phyloP scores from a whole-genome alignment of 768 basidiomycete species.

The Podaxis mareebaensis region DNA sequence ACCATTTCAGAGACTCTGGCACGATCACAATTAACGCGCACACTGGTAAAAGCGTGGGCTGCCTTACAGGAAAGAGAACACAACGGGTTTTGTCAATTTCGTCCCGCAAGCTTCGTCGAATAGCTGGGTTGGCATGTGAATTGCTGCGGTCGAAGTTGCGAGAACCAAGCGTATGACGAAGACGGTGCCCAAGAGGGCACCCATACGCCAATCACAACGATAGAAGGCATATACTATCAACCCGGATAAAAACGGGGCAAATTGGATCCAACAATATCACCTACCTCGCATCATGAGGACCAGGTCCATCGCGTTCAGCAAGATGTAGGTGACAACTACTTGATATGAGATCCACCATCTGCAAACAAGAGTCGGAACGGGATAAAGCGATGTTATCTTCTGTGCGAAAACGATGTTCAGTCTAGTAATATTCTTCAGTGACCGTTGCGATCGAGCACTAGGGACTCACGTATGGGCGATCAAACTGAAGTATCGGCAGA shows the following conservation, averaged over 20 bases:
- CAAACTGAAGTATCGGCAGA: constrained; percentile 22
- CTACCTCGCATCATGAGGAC: constrained; percentile 7
- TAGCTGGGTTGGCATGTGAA: background rate
- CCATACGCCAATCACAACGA: background rate
- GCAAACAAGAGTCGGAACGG: constrained; percentile 17
- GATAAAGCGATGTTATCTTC: constrained; percentile 14
- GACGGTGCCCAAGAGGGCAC: background rate
- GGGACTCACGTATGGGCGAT: constrained; percentile 19
- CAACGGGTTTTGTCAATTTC: background rate
- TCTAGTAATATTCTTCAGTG: constrained; percentile 3
- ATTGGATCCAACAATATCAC: background rate
- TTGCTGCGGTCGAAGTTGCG: background rate
- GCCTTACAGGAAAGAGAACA: background rate
- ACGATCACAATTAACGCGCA: background rate
- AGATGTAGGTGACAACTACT: constrained; percentile 15
- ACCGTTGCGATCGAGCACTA: background rate
- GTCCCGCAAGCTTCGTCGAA: background rate
- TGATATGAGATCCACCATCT: constrained; percentile 20
- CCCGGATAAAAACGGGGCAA: background rate
- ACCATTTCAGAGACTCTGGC: background rate
- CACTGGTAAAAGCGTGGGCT: background rate
- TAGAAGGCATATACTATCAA: constrained; percentile 2
- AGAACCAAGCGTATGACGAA: background rate
- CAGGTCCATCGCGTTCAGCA: constrained; percentile 13
- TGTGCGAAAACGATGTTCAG: constrained; percentile 15